Evolutionary conservation across 1,284 basidiomycete species (phyloP).

Genomic region (Butyriboletus appendiculatus): DNA sequence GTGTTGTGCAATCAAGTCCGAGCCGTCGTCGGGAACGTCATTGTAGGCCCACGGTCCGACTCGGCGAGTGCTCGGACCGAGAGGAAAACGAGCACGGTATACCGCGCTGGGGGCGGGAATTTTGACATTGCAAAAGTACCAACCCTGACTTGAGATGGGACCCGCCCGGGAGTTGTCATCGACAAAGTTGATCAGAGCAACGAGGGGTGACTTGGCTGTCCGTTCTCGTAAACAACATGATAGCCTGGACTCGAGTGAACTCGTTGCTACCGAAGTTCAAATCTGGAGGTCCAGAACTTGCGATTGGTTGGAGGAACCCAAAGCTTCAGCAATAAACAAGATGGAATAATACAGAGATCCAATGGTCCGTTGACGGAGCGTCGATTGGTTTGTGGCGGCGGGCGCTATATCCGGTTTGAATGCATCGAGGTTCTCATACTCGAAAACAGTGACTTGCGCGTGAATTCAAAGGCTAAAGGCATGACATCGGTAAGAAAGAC

Average conservation of each 20-base stretch:
- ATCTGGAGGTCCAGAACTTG: conserved; percentile 60
- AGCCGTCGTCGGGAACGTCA: conserved; percentile 44
- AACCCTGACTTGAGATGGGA: too few relatives aligned
- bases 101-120: conserved; percentile 53
- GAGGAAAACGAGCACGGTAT: conserved; percentile 54
- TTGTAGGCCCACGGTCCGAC: conserved; percentile 35
- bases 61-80: conserved; percentile 40
- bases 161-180: conserved; percentile 10
- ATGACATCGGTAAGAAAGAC: not conserved
- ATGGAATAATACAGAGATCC: conserved; percentile 49
- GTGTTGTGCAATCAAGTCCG: conserved; percentile 34
- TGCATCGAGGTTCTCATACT: not conserved
- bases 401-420: too few relatives aligned
- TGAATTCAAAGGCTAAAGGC: conserved; percentile 33
- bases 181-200: conserved; percentile 74
- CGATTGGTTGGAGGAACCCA: conserved; percentile 59
- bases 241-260: conserved; percentile 66
- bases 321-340: conserved; percentile 65
- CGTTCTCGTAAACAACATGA: conserved; percentile 68
- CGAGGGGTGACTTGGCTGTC: conserved; percentile 45
- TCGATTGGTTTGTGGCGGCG: too few relatives aligned
- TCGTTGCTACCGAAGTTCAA: conserved; percentile 48
- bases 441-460: conserved; percentile 26
- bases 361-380: too few relatives aligned
- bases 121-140: conserved; percentile 35